Base-by-base conservation (phyloP, 225 moss, liverwort and hornwort species). In the Polytrichum commune region DNA sequence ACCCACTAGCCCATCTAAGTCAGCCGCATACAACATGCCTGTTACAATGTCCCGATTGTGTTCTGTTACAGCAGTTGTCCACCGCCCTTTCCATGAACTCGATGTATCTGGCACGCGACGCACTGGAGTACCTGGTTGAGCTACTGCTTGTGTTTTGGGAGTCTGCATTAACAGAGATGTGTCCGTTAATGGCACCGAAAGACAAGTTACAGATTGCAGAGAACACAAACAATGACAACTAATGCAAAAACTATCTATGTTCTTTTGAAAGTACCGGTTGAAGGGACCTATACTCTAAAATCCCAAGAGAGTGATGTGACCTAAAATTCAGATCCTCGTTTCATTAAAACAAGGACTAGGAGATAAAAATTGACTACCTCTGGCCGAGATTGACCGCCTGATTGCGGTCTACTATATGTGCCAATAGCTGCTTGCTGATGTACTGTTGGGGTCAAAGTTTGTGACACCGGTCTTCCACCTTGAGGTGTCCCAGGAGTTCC, bases 1-100 rank as follows among this genome's bases (percentile, higher is more conserved):
- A 24, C 85, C 90, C 68, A 80, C 87, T n/a, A 90, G 73, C 74
- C 90, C 90, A 71, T 87, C 88, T 64, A 90, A 79, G 73, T 81
- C 78, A 23, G 85, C 69, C 61, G 82, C 76, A 72, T 85, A 85
- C 60, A 79, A 73, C 82, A 90, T 87, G 55, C 75, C 85, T 61
- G 80, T 87, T 33, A 90, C 81, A 72, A 69, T 72, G 68, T 90
- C 90, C 64, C 85, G 81, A 69, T 88, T 90, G 73, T 90, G 90
- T 66, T 88, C 90, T 27, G 85, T 74, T 1, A 84, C 90, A 71
- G 83, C 81, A 19, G 90, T 85, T 65, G 87, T 88, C 88, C 88
- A 90, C 22, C 85, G 82, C 30, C 88, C 81, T 66, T 75, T 88
- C 88, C 90, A 88, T 62, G 70, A 65, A 72, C 82, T 88, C 66